Conservation (phyloP, 176 grass and related monocot genomes). For the Dendrocalamus sinicus region DNA sequence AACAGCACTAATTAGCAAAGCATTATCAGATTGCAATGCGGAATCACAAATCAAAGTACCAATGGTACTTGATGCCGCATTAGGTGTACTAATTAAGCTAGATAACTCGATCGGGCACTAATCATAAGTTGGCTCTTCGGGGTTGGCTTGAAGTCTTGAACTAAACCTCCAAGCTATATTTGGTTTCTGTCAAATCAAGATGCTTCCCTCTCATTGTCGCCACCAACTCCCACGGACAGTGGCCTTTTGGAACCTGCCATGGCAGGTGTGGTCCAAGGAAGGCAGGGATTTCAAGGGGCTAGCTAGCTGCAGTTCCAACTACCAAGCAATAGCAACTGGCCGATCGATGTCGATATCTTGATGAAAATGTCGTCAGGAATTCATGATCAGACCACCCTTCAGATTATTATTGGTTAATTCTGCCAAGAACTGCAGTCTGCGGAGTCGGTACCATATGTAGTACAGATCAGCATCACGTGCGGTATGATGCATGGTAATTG, state of each 20-base stretch:
- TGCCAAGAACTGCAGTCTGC: neutral
- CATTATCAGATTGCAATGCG: too few relatives aligned
- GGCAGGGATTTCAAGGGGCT: neutral
- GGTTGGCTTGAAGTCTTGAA: neutral
- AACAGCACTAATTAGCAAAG: too few relatives aligned
- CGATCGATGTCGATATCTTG: neutral
- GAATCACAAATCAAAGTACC: too few relatives aligned
- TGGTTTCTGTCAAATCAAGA: neutral
- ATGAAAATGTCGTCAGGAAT: neutral
- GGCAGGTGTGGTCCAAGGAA: neutral
- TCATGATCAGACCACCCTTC: neutral
- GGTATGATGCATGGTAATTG: neutral
- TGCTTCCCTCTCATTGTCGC: constrained; percentile 30
- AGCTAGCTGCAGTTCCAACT: neutral
- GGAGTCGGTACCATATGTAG: neutral
- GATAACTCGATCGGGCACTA: neutral
- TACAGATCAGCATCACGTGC: neutral
- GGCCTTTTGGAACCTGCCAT: neutral
- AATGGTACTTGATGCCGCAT: neutral
- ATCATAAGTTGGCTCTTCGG: neutral
- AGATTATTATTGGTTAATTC: neutral
- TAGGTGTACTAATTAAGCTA: neutral
- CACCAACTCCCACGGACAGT: constrained; percentile 13
- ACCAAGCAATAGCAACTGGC: constrained; percentile 8
- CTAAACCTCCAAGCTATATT: neutral